Evolutionary conservation across 2,329 filamentous ascomycete genomes (phyloP), one percentile per base, ranked within the genome.

Genomic region (Penicillium oxalicum): DNA sequence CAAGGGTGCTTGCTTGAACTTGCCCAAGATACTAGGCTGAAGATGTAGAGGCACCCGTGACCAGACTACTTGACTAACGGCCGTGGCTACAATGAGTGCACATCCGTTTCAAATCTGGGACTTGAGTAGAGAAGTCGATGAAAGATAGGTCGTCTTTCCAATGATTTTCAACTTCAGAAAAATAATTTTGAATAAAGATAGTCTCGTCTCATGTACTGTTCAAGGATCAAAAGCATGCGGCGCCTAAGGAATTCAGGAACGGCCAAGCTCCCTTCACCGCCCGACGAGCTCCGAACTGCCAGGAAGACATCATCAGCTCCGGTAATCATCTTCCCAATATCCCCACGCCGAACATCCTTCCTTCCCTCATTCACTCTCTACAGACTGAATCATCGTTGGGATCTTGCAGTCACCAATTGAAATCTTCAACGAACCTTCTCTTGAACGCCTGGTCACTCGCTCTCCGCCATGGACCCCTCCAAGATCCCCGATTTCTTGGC

Each of bases 401-500:
- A 33, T 6, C 27, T 49, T 12, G 28, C 26, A 40, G 40, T 43
- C 36, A 46, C 34, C 13, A 4, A 32, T 32, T 11, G 7, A 7
- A 32, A 2, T 25, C 39, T 6, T 41, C 35, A 8, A 42, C 27
- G 39, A 39, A 33, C 26, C 9, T 28, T 37, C 28, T 27, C 12
- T 33, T 4, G 5, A 6, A 35, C 25, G 24, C 18, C 40, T 32
- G 37, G 11, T 44, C 24, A 29, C 28, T 42, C 43, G 41, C 48
- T 52, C 54, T 59, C 60, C 61, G 66, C 61, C 61, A 95, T 95
- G 88, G 90, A 87, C 71, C 79, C 82, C 74, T 88, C 95, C 70
- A 83, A 85, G 66, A 93, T 97, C 70, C 81, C 88, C 67, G 88
- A 95, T 70, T 95, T 97, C 74, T 86, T 98, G 57, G 82, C 84